Conservation (phyloP, 1,284 basidiomycete genomes). For the Boletellus deceptivus region DNA sequence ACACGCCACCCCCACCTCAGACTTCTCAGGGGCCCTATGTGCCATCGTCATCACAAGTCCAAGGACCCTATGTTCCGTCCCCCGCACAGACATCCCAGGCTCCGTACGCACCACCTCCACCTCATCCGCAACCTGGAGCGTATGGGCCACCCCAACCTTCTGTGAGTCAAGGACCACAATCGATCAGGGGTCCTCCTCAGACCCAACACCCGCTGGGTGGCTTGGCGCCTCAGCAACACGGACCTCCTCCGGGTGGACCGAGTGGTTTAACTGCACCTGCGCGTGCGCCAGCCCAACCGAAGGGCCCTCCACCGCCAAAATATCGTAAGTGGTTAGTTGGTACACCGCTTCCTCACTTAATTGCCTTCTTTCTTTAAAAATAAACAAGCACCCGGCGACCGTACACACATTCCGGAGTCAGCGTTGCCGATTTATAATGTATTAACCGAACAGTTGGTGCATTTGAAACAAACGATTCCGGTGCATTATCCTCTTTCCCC, state of each 20-base stretch:
- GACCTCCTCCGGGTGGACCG: slow-evolving; percentile 42
- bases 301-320: slow-evolving; percentile 63
- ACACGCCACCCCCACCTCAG: slow-evolving; percentile 32
- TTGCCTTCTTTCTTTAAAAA: neutral
- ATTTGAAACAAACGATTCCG: slow-evolving; percentile 68
- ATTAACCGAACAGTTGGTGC: slow-evolving; percentile 60
- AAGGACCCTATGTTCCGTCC: slow-evolving; percentile 35
- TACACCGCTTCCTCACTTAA: neutral
- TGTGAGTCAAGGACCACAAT: slow-evolving; percentile 19
- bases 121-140: slow-evolving; percentile 12
- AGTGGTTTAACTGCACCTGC: slow-evolving; percentile 40
- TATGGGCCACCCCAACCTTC: slow-evolving; percentile 19
- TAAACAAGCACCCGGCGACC: slow-evolving; percentile 88
- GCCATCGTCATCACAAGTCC: slow-evolving; percentile 17
- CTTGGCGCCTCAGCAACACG: slow-evolving; percentile 22
- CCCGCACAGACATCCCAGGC: slow-evolving; percentile 14
- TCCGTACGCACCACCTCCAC: slow-evolving; percentile 24
- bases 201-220: slow-evolving; percentile 25
- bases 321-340: slow-evolving; percentile 67
- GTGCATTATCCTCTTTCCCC: slow-evolving; percentile 44
- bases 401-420: slow-evolving; percentile 82
- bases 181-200: slow-evolving; percentile 19
- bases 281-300: slow-evolving; percentile 27
- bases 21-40: slow-evolving; percentile 17
- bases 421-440: slow-evolving; percentile 67